Percentiles rank a stretch among this genome's conserved stretches.
Conservation (phyloP, 371 early-diverging fungal species). For the Mucor plumbeus region DNA sequence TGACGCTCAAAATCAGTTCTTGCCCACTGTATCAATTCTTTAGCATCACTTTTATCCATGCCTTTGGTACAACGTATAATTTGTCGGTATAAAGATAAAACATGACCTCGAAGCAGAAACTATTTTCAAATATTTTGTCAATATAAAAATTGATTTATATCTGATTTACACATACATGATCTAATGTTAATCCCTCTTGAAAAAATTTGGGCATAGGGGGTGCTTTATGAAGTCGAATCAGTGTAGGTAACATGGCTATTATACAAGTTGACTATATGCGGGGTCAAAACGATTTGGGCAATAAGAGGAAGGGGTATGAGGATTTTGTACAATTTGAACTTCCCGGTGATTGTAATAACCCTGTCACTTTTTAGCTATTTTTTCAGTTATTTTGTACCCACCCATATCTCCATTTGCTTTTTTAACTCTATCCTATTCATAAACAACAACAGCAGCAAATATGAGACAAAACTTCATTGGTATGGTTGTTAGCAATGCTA, state of each 20-base stretch:
- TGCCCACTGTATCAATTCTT: slow-evolving; percentile 62
- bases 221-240: slow-evolving; percentile 30
- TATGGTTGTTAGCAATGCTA: slow-evolving; percentile 88
- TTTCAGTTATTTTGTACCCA: background rate
- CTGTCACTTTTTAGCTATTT: slow-evolving; percentile 5
- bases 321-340: background rate
- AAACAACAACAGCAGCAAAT: slow-evolving; percentile 17
- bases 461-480: slow-evolving; percentile 86
- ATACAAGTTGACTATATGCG: background rate
- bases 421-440: background rate
- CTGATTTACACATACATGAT: slow-evolving; percentile 37
- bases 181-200: slow-evolving; percentile 43
- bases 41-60: slow-evolving; percentile 54
- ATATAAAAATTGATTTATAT: background rate
- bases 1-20: slow-evolving; percentile 69
- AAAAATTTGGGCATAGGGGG: slow-evolving; percentile 53
- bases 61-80: slow-evolving; percentile 64
- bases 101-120: slow-evolving; percentile 63
- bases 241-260: slow-evolving; percentile 29
- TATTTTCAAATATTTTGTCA: slow-evolving; percentile 15
- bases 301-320: background rate
- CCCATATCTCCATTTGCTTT: background rate
- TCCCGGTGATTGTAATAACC: slow-evolving; percentile 3
- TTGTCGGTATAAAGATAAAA: slow-evolving; percentile 64
- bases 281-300: background rate